phyloP scores from a whole-genome alignment of 495 filamentous ascomycete genomes.

The Penicillium angulare region DNA sequence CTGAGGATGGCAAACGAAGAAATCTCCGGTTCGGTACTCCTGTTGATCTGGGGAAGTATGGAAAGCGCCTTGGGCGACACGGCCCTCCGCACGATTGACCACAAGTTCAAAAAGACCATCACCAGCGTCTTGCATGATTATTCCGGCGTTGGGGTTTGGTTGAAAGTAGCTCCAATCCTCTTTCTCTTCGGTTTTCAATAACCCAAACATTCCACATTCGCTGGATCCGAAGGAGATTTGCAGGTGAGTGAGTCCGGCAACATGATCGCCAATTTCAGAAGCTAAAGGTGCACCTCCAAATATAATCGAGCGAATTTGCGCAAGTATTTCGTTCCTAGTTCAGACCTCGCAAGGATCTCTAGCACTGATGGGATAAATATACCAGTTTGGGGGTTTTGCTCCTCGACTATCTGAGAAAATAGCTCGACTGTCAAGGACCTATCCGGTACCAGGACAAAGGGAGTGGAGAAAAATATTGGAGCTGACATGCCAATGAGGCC shows the following conservation, averaged over 20 bases:
- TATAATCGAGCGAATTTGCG: too few species aligned
- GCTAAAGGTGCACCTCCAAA: slow-evolving; percentile 20
- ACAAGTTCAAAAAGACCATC: slow-evolving; percentile 48
- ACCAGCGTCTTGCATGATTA: slow-evolving; percentile 35
- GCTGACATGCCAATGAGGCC: slow-evolving; percentile 3
- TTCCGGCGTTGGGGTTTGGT: slow-evolving; percentile 41
- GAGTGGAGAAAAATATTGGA: background rate
- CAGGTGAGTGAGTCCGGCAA: slow-evolving; percentile 6
- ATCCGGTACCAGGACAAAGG: slow-evolving; percentile 4
- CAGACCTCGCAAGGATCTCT: slow-evolving; percentile 6
- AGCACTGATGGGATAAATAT: slow-evolving; percentile 2
- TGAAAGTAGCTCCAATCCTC: slow-evolving; percentile 52
- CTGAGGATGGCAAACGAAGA: slow-evolving; percentile 11
- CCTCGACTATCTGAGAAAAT: slow-evolving; percentile 6
- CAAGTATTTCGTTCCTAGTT: slow-evolving; percentile 1
- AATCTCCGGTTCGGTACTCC: slow-evolving; percentile 14
- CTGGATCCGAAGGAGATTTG: slow-evolving; percentile 15
- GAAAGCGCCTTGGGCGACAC: slow-evolving; percentile 5
- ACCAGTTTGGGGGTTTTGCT: background rate
- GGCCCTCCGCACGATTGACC: background rate
- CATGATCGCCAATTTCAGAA: slow-evolving; percentile 8
- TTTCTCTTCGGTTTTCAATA: slow-evolving; percentile 29
- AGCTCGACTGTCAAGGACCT: slow-evolving; percentile 6
- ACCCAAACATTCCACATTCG: slow-evolving; percentile 15
- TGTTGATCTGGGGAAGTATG: slow-evolving; percentile 12